Percentiles rank a stretch among this genome's conserved stretches.
phyloP scores from a whole-genome alignment of 345 rosid genomes.

The Ailanthus altissimus region DNA sequence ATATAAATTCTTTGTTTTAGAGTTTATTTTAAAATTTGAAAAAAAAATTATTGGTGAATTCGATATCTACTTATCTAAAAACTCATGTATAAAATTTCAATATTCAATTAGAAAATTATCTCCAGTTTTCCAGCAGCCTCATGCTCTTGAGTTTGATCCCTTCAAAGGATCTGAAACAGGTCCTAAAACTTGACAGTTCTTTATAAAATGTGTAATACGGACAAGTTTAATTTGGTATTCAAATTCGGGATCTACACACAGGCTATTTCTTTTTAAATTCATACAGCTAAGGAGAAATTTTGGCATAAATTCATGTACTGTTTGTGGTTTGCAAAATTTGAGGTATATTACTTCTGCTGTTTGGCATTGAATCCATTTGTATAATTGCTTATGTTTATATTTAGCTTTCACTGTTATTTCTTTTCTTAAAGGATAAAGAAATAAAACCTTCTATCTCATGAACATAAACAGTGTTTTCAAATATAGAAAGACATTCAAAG shows the following conservation, averaged over 20 bases:
- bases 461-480: too few species aligned
- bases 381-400: not conserved
- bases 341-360: slow-evolving; percentile 42
- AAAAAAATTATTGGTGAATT: too few species aligned
- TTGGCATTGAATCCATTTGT: not conserved
- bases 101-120: too few species aligned
- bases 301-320: slow-evolving; percentile 72
- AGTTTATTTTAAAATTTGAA: too few species aligned
- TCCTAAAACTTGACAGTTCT: too few species aligned
- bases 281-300: slow-evolving; percentile 42
- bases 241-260: slow-evolving; percentile 75
- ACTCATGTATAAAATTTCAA: too few species aligned
- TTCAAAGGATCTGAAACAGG: too few species aligned
- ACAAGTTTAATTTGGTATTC: slow-evolving; percentile 37
- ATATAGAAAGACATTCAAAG: too few species aligned
- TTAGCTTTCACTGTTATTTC: not conserved
- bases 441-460: not conserved
- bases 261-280: slow-evolving; percentile 63
- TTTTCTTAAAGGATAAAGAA: not conserved
- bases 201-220: slow-evolving; percentile 37
- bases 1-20: too few species aligned
- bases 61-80: too few species aligned
- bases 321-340: slow-evolving; percentile 90
- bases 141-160: too few species aligned
- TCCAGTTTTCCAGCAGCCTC: too few species aligned